phyloP scores from a whole-genome alignment of 83 land plant species.

The Picea engelmannii region DNA sequence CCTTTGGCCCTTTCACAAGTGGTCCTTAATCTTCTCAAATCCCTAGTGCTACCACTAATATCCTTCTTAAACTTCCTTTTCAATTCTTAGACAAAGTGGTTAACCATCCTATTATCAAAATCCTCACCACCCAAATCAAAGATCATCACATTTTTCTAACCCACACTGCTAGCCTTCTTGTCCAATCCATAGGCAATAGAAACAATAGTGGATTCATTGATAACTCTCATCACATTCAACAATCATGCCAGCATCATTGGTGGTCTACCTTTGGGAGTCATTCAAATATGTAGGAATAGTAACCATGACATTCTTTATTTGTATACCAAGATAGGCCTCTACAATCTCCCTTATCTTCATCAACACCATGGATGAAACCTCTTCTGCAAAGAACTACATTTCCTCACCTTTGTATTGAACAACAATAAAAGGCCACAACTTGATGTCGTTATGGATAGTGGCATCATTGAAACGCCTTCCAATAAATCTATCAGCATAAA shows the following conservation, averaged over 20 bases:
- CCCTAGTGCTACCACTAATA: conserved; percentile 45
- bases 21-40: conserved; percentile 22
- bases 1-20: conserved; percentile 29
- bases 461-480: conserved; percentile 36
- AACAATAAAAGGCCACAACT: conserved; percentile 31
- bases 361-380: conserved; percentile 30
- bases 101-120: conserved; percentile 52
- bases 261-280: conserved; percentile 20
- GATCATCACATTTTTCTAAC: conserved; percentile 17
- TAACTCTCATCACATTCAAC: conserved; percentile 23
- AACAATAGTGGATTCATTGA: conserved; percentile 26
- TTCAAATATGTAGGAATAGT: conserved; percentile 25
- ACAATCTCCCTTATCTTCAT: conserved; percentile 25
- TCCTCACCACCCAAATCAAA: conserved; percentile 36
- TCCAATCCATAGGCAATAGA: conserved; percentile 27
- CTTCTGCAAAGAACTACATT: conserved; percentile 24
- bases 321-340: conserved; percentile 21
- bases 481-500: conserved; percentile 30
- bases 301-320: too few species aligned
- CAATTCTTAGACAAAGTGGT: conserved; percentile 57
- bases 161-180: conserved; percentile 17
- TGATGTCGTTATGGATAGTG: conserved; percentile 26
- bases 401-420: conserved; percentile 14
- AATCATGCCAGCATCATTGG: conserved; percentile 24
- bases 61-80: conserved; percentile 58